phyloP scores from a whole-genome alignment of 2,329 filamentous ascomycete species.

The Apiospora malaysiana region DNA sequence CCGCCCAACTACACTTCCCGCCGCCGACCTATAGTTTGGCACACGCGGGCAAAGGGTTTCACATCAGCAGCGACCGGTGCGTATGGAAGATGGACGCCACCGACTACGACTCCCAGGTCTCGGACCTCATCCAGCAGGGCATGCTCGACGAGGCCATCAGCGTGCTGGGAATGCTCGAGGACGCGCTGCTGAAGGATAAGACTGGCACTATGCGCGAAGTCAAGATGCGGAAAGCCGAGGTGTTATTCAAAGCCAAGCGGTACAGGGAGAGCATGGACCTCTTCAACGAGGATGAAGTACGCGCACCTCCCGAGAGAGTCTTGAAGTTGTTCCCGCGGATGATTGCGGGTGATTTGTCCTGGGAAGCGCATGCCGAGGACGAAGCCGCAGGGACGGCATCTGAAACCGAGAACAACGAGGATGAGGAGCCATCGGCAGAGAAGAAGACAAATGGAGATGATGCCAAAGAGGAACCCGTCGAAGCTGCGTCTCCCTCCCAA shows the following conservation, averaged over 20 bases:
- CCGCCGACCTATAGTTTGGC: conserved; percentile 93
- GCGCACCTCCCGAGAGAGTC: conserved; percentile 87
- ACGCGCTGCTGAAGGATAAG: conserved; percentile 87
- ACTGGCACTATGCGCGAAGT: conserved; percentile 79
- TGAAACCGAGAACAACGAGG: conserved; percentile 46
- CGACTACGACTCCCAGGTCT: conserved; percentile 88
- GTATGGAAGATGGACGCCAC: conserved; percentile 97
- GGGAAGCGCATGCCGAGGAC: conserved; percentile 51
- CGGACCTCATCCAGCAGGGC: conserved; percentile 75
- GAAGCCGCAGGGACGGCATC: conserved; percentile 46
- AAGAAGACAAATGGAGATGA: conserved; percentile 42
- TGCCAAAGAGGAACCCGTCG: conserved; percentile 31
- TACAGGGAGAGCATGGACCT: conserved; percentile 88
- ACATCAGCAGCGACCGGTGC: conserved; percentile 87
- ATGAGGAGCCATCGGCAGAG: conserved; percentile 43
- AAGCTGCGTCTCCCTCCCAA: conserved; percentile 44
- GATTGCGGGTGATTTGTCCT: conserved; percentile 83
- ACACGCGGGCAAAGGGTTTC: conserved; percentile 93
- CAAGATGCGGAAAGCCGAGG: conserved; percentile 90
- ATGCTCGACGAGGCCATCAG: conserved; percentile 92
- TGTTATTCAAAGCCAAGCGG: conserved; percentile 80
- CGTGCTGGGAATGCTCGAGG: conserved; percentile 86
- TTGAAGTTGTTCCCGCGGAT: conserved; percentile 81
- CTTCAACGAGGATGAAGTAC: conserved; percentile 82
- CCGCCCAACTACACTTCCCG: conserved; percentile 86